A percentile compares a stretch with the other conserved stretches of the same genome.
Evolutionary conservation across 2,329 filamentous ascomycete species (phyloP).

Genomic region (Talaromyces rugulosus): DNA sequence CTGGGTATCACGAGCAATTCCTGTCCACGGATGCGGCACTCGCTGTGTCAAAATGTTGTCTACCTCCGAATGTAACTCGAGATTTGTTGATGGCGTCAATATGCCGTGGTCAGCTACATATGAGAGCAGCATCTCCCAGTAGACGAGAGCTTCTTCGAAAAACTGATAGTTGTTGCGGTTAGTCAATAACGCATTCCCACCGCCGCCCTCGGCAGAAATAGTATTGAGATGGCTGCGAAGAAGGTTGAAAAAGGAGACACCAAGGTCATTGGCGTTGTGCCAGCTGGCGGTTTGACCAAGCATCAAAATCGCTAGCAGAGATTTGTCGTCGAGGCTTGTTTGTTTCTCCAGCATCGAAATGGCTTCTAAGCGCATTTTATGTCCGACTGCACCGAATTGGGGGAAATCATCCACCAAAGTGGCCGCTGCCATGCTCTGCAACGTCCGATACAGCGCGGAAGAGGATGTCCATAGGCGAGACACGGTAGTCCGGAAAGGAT

Average conservation of each 20-base stretch:
- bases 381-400: constrained; percentile 47
- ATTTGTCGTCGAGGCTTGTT: constrained; percentile 47
- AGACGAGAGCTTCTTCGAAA: constrained; percentile 53
- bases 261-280: constrained; percentile 55
- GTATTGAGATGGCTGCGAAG: constrained; percentile 39
- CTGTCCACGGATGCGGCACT: constrained; percentile 37
- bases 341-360: constrained; percentile 50
- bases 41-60: constrained; percentile 30
- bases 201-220: constrained; percentile 28
- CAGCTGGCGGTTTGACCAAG: constrained; percentile 58
- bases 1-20: constrained; percentile 34
- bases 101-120: constrained; percentile 47
- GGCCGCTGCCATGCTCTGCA: constrained; percentile 62
- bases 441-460: constrained; percentile 55
- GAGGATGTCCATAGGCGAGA: constrained; percentile 56
- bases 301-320: constrained; percentile 55
- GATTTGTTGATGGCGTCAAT: constrained; percentile 20
- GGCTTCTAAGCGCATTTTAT: constrained; percentile 51
- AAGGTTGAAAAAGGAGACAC: constrained; percentile 48
- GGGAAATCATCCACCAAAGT: constrained; percentile 57
- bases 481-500: constrained; percentile 58
- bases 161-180: constrained; percentile 46
- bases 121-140: constrained; percentile 57
- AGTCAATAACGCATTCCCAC: constrained; percentile 11
- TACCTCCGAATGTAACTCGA: constrained; percentile 15